These are phyloP conservation scores for Flueggea neowawraea DNA, from an alignment of 441 rosid species.

Conservation along the genomic window DNA sequence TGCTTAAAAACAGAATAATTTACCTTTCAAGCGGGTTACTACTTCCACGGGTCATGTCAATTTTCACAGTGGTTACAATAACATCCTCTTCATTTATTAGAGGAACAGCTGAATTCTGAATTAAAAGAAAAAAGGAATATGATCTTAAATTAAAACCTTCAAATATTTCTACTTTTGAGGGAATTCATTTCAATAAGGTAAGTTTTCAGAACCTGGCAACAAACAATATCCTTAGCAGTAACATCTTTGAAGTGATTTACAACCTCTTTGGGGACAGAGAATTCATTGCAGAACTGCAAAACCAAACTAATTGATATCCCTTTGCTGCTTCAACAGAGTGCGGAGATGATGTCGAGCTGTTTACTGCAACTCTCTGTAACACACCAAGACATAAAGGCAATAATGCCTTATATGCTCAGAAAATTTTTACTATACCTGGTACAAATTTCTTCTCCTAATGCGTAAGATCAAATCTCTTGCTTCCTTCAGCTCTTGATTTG, in stretches of 20 bases:
- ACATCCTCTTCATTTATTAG: conserved; percentile 62
- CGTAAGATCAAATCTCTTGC: conserved; percentile 60
- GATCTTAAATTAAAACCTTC: background rate
- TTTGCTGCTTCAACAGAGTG: background rate
- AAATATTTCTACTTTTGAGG: conserved; percentile 11
- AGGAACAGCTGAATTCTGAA: conserved; percentile 34
- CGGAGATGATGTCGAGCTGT: background rate
- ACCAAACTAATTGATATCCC: background rate
- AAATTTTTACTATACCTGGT: conserved; percentile 33
- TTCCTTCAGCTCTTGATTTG: conserved; percentile 41
- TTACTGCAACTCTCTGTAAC: background rate
- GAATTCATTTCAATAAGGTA: conserved; percentile 8
- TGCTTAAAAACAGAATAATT: background rate
- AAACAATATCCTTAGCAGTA: conserved; percentile 58
- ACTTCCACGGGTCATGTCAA: conserved; percentile 64
- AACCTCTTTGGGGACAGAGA: conserved; percentile 54
- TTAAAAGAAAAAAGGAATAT: background rate
- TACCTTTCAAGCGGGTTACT: conserved; percentile 61
- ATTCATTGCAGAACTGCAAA: conserved; percentile 66
- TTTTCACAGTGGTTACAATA: conserved; percentile 44
- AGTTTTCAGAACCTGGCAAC: conserved; percentile 49
- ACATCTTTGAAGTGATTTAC: conserved; percentile 48
- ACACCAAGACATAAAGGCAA: background rate
- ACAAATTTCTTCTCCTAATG: conserved; percentile 53
- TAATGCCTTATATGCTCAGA: background rate